Evolutionary conservation across 1,284 basidiomycete species (phyloP).

Genomic region (Stygiomarasmius scandens): DNA sequence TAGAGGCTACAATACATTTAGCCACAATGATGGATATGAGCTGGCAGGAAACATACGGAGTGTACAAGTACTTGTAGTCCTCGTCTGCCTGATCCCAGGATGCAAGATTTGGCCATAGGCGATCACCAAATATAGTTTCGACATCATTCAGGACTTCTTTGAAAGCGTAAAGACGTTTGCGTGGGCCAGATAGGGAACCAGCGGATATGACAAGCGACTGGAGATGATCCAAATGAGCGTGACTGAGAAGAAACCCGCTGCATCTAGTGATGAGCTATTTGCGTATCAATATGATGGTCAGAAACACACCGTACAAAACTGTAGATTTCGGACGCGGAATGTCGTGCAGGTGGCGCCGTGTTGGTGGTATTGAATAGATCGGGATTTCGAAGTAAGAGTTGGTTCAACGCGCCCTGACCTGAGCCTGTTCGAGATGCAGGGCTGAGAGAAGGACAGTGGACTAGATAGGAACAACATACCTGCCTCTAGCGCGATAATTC

Average conservation of each 20-base stretch:
- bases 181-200: slow-evolving; percentile 63
- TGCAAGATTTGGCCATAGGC: slow-evolving; percentile 83
- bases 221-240: slow-evolving; percentile 84
- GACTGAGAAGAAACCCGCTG: slow-evolving; percentile 77
- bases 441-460: slow-evolving; percentile 7
- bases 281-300: neutral
- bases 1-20: slow-evolving; percentile 35
- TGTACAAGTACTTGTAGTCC: slow-evolving; percentile 58
- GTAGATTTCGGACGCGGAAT: slow-evolving; percentile 53
- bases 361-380: slow-evolving; percentile 47
- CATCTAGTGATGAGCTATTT: neutral
- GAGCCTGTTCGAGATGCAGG: slow-evolving; percentile 49
- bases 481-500: slow-evolving; percentile 73
- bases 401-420: slow-evolving; percentile 65
- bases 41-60: slow-evolving; percentile 43
- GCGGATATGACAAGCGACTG: slow-evolving; percentile 75
- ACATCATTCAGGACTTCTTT: slow-evolving; percentile 67
- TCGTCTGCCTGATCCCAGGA: slow-evolving; percentile 70
- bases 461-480: slow-evolving; percentile 43
- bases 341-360: slow-evolving; percentile 28
- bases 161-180: slow-evolving; percentile 68
- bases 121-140: slow-evolving; percentile 74
- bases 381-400: slow-evolving; percentile 54
- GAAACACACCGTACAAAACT: slow-evolving; percentile 55
- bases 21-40: neutral